phyloP scores from a whole-genome alignment of 169 alveolate genomes.

The Cryptosporidium bovis region DNA sequence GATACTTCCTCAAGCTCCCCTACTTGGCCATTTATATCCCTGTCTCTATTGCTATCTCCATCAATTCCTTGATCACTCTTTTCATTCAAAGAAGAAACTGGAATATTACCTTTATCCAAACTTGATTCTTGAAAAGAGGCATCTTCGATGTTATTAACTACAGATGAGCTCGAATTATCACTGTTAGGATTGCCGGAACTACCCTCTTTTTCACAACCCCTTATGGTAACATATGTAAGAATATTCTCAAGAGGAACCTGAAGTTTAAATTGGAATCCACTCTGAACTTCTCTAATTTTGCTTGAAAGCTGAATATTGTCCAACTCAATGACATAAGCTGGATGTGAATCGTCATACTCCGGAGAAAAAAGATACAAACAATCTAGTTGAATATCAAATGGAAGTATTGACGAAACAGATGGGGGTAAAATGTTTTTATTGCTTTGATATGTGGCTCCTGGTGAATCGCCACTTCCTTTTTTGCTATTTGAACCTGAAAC shows the following conservation, averaged over 20 bases:
- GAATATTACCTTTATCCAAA: not conserved
- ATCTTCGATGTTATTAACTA: not conserved
- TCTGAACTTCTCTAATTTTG: constrained; percentile 55
- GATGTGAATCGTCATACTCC: constrained; percentile 62
- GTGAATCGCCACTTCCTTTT: not conserved
- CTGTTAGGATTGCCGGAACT: not conserved
- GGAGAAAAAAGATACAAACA: constrained; percentile 62
- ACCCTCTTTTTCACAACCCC: not conserved
- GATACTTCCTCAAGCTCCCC: not conserved
- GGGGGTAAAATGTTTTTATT: not conserved
- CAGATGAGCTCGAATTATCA: not conserved
- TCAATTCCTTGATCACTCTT: not conserved
- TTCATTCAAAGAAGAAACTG: not conserved
- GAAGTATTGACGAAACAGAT: not conserved
- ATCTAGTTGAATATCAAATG: constrained; percentile 44
- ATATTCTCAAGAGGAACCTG: constrained; percentile 64
- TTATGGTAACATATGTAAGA: not conserved
- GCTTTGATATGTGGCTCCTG: not conserved
- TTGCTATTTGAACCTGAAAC: not conserved
- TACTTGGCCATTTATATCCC: not conserved
- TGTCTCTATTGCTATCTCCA: not conserved
- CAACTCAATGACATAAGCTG: constrained; percentile 45
- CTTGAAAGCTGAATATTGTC: constrained; percentile 69
- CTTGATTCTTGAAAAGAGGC: not conserved
- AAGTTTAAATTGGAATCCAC: constrained; percentile 58